These are phyloP conservation scores for Colletotrichum sp. DNA, from an alignment of 2,329 filamentous ascomycete species.

Conservation along the genomic window DNA sequence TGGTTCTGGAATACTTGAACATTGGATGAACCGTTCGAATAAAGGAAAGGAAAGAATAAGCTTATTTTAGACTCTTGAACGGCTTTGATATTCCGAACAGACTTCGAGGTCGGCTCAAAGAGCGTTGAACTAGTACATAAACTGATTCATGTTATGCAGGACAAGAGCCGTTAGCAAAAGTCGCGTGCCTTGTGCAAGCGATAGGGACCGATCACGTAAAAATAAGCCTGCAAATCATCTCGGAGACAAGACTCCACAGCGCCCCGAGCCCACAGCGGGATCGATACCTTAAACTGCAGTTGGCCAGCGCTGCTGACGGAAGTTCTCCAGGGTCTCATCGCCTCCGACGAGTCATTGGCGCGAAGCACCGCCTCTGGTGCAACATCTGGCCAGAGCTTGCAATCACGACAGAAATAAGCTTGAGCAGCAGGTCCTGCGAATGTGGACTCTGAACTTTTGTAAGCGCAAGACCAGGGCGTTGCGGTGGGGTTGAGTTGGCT, in stretches of 20 bases:
- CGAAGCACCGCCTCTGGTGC: not conserved
- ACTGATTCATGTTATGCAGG: not conserved
- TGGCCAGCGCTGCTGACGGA: not conserved
- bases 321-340: not conserved
- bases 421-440: not conserved
- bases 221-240: not conserved
- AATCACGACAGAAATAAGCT: not conserved
- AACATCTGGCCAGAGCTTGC: not conserved
- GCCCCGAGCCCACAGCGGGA: not conserved
- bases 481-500: not conserved
- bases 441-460: not conserved
- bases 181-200: not conserved
- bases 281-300: constrained; percentile 11
- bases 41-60: not conserved
- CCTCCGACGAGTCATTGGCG: not conserved
- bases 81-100: not conserved
- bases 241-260: not conserved
- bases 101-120: not conserved
- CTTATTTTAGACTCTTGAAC: not conserved
- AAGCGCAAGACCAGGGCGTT: not conserved
- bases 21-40: not conserved
- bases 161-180: not conserved
- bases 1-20: not conserved
- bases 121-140: not conserved
- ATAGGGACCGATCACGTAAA: not conserved